Conservation (phyloP, 2,329 filamentous ascomycete genomes). For the Ophiocordyceps unilateralis region DNA sequence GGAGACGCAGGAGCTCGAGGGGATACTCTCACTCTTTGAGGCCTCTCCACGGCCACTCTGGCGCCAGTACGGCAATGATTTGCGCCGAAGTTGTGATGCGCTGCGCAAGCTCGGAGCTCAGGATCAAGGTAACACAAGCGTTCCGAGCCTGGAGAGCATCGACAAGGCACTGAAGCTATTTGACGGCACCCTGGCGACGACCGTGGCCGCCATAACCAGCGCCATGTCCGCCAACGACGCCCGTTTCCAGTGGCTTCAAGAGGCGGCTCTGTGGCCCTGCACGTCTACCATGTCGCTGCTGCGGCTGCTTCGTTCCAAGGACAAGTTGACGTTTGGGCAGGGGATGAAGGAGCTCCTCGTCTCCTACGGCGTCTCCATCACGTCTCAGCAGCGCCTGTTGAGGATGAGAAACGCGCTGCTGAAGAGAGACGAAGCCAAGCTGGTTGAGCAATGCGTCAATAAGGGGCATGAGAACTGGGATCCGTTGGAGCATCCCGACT, state of each 20-base stretch:
- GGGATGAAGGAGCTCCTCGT: conserved; percentile 23
- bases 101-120: neutral
- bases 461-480: conserved; percentile 35
- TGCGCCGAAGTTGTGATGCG: conserved; percentile 1
- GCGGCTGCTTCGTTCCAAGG: conserved; percentile 21
- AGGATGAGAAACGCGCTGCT: conserved; percentile 14
- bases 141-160: neutral
- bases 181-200: neutral
- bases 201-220: neutral
- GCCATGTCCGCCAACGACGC: neutral
- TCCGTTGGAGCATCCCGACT: conserved; percentile 36
- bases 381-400: conserved; percentile 24
- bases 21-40: conserved; percentile 1
- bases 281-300: conserved; percentile 25
- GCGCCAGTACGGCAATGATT: conserved; percentile 7
- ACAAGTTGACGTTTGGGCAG: conserved; percentile 10
- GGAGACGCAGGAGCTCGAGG: neutral
- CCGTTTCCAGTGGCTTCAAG: conserved; percentile 19
- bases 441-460: neutral
- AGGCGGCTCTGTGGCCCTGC: conserved; percentile 26
- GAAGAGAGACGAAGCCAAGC: neutral
- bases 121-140: neutral
- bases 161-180: neutral
- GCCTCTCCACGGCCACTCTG: conserved; percentile 1
- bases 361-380: conserved; percentile 23